A percentile compares a stretch with the other conserved stretches of the same genome.
phyloP scores from a whole-genome alignment of 441 rosid genomes.

The Populus hybrid region DNA sequence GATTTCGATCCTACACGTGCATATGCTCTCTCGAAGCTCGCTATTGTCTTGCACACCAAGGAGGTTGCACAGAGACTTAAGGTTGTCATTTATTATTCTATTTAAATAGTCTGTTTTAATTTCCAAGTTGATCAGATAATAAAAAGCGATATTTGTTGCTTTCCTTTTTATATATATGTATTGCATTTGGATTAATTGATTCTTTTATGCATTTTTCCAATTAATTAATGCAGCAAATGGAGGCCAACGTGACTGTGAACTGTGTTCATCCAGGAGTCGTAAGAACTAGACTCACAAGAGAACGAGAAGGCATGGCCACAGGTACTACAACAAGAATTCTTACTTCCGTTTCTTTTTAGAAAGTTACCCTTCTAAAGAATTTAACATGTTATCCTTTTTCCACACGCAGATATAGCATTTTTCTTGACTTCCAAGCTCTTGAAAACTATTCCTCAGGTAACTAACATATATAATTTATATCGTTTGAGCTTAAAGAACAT shows the following conservation, averaged over 20 bases:
- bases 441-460: slow-evolving; percentile 91
- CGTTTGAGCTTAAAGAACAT: background rate
- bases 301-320: slow-evolving; percentile 77
- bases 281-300: slow-evolving; percentile 85
- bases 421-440: slow-evolving; percentile 77
- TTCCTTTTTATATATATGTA: slow-evolving; percentile 1
- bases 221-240: slow-evolving; percentile 51
- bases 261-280: slow-evolving; percentile 94
- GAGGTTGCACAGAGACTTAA: slow-evolving; percentile 70
- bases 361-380: background rate
- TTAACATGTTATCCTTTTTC: background rate
- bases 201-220: too few relatives aligned
- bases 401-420: slow-evolving; percentile 65
- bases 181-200: background rate
- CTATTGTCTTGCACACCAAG: slow-evolving; percentile 77
- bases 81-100: slow-evolving; percentile 30
- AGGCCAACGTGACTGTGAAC: slow-evolving; percentile 75
- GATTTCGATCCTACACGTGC: slow-evolving; percentile 82
- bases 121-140: background rate
- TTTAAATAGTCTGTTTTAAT: background rate
- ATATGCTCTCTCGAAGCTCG: slow-evolving; percentile 90
- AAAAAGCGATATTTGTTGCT: slow-evolving; percentile 37
- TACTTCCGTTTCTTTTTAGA: background rate
- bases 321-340: slow-evolving; percentile 31
- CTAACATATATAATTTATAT: background rate